A percentile compares a stretch with the other conserved stretches of the same genome.
Evolutionary conservation across 345 rosid species (phyloP).

Genomic region (Litchi chinensis): DNA sequence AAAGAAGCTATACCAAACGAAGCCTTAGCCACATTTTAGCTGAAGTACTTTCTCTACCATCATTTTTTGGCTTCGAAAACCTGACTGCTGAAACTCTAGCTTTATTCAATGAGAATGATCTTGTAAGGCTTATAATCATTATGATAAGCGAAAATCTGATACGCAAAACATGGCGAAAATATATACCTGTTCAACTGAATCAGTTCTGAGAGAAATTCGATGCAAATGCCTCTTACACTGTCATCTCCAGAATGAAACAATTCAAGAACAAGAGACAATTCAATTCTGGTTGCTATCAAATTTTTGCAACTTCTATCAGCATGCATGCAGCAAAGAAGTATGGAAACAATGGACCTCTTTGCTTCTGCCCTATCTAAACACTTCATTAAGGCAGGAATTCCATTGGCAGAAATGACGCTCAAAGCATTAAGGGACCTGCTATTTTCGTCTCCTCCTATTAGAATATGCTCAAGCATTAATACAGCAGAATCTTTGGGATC

Average conservation of each 20-base stretch:
- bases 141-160: constrained; percentile 1
- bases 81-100: no score
- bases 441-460: constrained; percentile 51
- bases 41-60: no score
- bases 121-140: neutral
- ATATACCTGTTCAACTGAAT: constrained; percentile 60
- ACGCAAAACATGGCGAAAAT: neutral
- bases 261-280: constrained; percentile 56
- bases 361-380: constrained; percentile 50
- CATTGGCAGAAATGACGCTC: constrained; percentile 49
- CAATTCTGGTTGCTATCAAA: constrained; percentile 49
- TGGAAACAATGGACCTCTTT: constrained; percentile 44
- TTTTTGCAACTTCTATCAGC: constrained; percentile 56
- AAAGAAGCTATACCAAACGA: no score
- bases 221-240: constrained; percentile 48
- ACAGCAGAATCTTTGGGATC: constrained; percentile 64
- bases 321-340: constrained; percentile 56
- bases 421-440: constrained; percentile 43
- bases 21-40: no score
- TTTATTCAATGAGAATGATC: neutral
- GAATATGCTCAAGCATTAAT: constrained; percentile 61
- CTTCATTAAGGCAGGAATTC: constrained; percentile 53
- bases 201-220: constrained; percentile 54
- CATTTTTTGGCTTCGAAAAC: neutral
- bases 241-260: constrained; percentile 59